These are phyloP conservation scores for Phytophthora hibernalis DNA, from an alignment of 352 stramenopile genomes.

Conservation along the genomic window DNA sequence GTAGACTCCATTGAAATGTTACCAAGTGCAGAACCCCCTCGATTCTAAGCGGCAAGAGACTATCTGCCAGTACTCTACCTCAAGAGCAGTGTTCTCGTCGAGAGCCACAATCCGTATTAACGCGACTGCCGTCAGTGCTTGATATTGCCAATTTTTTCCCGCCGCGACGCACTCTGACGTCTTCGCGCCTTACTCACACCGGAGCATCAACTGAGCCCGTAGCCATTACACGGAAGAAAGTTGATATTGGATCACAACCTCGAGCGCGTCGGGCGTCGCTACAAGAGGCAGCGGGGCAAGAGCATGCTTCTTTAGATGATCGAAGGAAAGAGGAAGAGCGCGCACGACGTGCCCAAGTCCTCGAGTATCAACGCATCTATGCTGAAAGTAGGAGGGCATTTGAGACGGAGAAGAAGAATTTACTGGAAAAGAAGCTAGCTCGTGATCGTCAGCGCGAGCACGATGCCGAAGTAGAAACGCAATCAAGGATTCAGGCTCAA, in stretches of 20 bases:
- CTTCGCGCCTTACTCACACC: not conserved
- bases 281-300: conserved; percentile 5
- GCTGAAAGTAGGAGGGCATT: conserved; percentile 24
- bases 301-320: conserved; percentile 9
- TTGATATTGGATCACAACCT: conserved; percentile 22
- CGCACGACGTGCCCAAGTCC: conserved; percentile 21
- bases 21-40: not conserved
- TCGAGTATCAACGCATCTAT: conserved; percentile 32
- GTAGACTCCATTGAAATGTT: not conserved
- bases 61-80: not conserved
- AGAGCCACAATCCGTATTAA: conserved; percentile 6
- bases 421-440: conserved; percentile 15
- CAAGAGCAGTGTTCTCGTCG: conserved; percentile 2
- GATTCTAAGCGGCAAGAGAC: not conserved
- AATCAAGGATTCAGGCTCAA: conserved; percentile 16
- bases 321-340: conserved; percentile 23
- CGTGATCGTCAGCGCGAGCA: conserved; percentile 24
- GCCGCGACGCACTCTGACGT: not conserved
- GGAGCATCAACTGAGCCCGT: not conserved
- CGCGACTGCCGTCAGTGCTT: conserved; percentile 30
- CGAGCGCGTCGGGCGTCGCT: conserved; percentile 9
- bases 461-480: conserved; percentile 23
- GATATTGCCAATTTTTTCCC: conserved; percentile 33
- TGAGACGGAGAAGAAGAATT: conserved; percentile 20
- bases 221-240: conserved; percentile 35